Evolutionary conservation across 202 grass and related monocot genomes (phyloP).

Genomic region (Carex arenaria): DNA sequence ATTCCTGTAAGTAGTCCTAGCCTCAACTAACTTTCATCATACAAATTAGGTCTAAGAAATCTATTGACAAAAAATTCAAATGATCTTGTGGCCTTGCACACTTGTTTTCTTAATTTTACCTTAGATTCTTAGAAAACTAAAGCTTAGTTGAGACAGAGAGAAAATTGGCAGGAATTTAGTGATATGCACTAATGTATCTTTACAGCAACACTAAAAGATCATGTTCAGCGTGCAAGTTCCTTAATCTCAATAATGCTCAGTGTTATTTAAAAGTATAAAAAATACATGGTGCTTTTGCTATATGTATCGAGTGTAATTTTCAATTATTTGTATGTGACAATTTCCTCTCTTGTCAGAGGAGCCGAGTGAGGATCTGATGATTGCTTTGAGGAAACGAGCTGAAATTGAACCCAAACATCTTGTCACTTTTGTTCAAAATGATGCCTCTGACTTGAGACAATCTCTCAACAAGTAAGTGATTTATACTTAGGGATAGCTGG

Average conservation of each 20-base stretch:
- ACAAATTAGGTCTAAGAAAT: background rate
- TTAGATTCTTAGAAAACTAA: background rate
- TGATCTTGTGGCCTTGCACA: background rate
- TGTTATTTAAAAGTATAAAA: background rate
- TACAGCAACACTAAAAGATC: background rate
- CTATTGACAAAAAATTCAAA: background rate
- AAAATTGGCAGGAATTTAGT: background rate
- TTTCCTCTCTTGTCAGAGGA: slow-evolving; percentile 43
- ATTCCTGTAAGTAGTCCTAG: background rate
- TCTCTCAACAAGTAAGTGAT: slow-evolving; percentile 74
- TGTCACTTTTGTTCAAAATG: slow-evolving; percentile 57
- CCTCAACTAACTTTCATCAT: background rate
- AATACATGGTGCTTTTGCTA: background rate
- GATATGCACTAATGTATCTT: background rate
- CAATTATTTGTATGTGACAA: background rate
- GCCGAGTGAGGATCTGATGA: slow-evolving; percentile 65
- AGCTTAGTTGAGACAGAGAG: background rate
- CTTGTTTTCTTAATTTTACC: background rate
- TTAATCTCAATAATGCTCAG: background rate
- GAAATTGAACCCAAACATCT: slow-evolving; percentile 87
- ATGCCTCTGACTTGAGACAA: slow-evolving; percentile 62
- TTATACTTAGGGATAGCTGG: background rate
- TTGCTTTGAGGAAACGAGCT: slow-evolving; percentile 83
- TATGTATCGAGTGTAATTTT: background rate
- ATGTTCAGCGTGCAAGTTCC: background rate